Base-by-base conservation (phyloP, 2,329 filamentous ascomycete species). In the Cladosporium sp. region DNA sequence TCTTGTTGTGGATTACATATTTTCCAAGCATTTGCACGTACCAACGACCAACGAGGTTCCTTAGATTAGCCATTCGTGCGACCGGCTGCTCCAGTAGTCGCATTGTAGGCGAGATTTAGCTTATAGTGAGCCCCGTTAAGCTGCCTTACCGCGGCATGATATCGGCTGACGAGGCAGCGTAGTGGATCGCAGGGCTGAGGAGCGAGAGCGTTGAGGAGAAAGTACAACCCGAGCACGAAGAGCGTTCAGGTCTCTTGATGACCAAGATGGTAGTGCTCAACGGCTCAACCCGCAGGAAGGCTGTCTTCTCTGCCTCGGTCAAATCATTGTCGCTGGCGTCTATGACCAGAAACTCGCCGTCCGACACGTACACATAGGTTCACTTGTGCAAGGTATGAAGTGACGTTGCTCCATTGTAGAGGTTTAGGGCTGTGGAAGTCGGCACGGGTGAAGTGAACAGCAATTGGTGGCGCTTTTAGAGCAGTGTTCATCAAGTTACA, bases 41-140 rank as follows among this genome's bases (percentile, higher is more conserved):
- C 39, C 39, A 8, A 2, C 48, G 16, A 57, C 54, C 54, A 57
- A 57, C 54, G 13, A 57, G 21, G 3, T 26, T 30, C 10, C 32
- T 57, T 3, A 10, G 11, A 39, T 36, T 57, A 39, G 54, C 54
- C 54, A 39, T 57, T 57, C 32, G 54, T 57, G 54, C 54, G 54
- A 39, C 21, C 30, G 54, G 32, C 21, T 32, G 13, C 30, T 5
- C 5, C 30, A 11, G 11, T 57, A 23, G 30, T 26, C 32, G 54
- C n/a, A 32, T 18, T 23, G 13, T 39, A 57, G 11, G 53, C 53
- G 53, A 57, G 21, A 21, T 34, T 23, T 21, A 39, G 54, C 30
- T 18, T 14, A 34, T 39, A 34, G 23, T 21, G 32, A 10, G 32
- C 53, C 11, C n/a, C 28, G 23, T 39, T 18, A 14, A 39, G 54